These are phyloP conservation scores for Prosopis cineraria DNA, from an alignment of 306 rosid species.

Conservation along the genomic window DNA sequence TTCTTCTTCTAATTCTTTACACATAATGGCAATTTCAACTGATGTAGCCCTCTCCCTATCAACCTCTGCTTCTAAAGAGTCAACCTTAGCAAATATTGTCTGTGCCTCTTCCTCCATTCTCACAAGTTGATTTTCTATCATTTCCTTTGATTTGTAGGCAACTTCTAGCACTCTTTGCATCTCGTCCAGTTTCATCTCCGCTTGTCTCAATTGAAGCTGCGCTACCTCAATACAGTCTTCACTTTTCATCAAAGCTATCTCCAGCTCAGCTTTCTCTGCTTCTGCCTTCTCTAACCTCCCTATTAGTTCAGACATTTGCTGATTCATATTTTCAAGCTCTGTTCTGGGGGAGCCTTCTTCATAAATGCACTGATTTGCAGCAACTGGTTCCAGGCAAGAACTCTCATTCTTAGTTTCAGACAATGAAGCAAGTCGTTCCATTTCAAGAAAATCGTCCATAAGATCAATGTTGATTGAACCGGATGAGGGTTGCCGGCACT, in stretches of 20 bases:
- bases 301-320: conserved; percentile 56
- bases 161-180: conserved; percentile 56
- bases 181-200: conserved; percentile 62
- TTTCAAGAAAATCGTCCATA: conserved; percentile 93
- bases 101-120: conserved; percentile 66
- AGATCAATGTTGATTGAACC: conserved; percentile 61
- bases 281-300: conserved; percentile 58
- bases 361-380: conserved; percentile 29
- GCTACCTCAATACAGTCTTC: conserved; percentile 57
- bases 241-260: conserved; percentile 56
- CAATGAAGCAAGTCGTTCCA: conserved; percentile 77
- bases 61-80: conserved; percentile 53
- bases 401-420: conserved; percentile 47
- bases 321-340: conserved; percentile 67
- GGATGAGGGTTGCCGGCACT: conserved; percentile 46
- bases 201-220: conserved; percentile 57
- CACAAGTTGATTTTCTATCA: conserved; percentile 60
- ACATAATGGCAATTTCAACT: conserved; percentile 48
- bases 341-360: conserved; percentile 54
- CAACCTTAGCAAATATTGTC: conserved; percentile 59
- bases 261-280: conserved; percentile 64
- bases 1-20: conserved; percentile 58
- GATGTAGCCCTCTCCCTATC: conserved; percentile 58
- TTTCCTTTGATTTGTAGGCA: conserved; percentile 60
- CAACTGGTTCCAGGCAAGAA: conserved; percentile 38